Evolutionary conservation across 352 stramenopile genomes (phyloP).

Genomic region (Achlya hypogyna): DNA sequence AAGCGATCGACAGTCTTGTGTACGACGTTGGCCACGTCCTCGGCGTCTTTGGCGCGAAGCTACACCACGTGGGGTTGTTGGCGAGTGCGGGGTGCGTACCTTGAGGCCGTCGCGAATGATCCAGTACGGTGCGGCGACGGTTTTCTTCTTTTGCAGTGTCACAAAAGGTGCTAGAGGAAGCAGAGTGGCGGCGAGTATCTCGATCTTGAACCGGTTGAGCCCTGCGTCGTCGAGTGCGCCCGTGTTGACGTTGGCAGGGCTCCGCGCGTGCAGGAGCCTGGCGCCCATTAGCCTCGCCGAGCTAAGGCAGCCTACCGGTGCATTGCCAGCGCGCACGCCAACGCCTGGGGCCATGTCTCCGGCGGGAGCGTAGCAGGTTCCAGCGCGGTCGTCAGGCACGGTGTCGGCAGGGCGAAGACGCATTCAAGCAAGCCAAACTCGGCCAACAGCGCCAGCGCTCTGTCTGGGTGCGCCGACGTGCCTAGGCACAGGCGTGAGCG

Average conservation of each 20-base stretch:
- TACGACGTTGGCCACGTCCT: conserved; percentile 50
- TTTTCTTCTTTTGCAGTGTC: conserved; percentile 44
- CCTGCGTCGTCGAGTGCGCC: conserved; percentile 27
- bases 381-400: not conserved
- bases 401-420: conserved; percentile 30
- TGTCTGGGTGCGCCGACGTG: conserved; percentile 48
- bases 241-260: not conserved
- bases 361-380: not conserved
- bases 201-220: conserved; percentile 39
- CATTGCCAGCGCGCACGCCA: not conserved
- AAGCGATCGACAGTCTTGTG: conserved; percentile 34
- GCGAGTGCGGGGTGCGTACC: conserved; percentile 14
- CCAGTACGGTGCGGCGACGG: conserved; percentile 32
- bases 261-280: not conserved
- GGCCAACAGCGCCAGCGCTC: conserved; percentile 42
- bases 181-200: conserved; percentile 46
- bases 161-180: conserved; percentile 42
- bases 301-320: not conserved
- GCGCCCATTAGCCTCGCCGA: not conserved
- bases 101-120: conserved; percentile 64
- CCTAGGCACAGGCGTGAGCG: conserved; percentile 21
- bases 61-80: not conserved
- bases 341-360: not conserved
- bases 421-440: conserved; percentile 41
- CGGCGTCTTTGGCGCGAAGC: conserved; percentile 31